Evolutionary conservation across 345 rosid species (phyloP), one percentile per base, ranked within the genome.

Genomic region (Nasturtium officinale): DNA sequence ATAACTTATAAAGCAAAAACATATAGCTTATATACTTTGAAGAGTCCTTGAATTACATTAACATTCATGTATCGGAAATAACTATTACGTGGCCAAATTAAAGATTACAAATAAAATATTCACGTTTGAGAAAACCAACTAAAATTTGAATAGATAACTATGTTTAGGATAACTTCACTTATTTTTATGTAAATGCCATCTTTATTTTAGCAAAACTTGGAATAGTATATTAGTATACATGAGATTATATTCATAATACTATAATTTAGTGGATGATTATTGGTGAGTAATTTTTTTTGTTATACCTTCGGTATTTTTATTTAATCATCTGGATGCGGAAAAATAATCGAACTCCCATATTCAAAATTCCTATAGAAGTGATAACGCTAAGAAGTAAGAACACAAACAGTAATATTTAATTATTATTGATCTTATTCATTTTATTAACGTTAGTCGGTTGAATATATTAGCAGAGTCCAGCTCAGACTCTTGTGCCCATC

Each of bases 401-500:
- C 18, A 15, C 20, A 2, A 42, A 5, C 54, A 38, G 32, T 20
- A 62, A 64, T 53, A 52, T 38, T 53, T 21, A n/a, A 30, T 54
- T 59, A 53, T 18, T 33, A 72, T 6, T 53, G 33, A 5, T 55
- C 25, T 54, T 37, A 65, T 17, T 26, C 40, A 37, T 37, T 37
- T 37, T 3, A 37, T 37, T 37, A 37, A 5, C 15, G 8, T 43
- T n/a, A 62, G 37, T 28, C 51, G 5, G 38, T 75, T 42, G 29
- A 5, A 61, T 30, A 75, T 23, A 40, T 9, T 13, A 76, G 61
- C 54, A 63, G 45, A 55, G 7, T 62, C 59, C 76, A 71, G 80
- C 72, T 64, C 67, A 71, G 9, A 56, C 33, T 55, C 66, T 2
- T 54, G 52, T 35, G 71, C 61, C 80, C 80, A 70, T 71, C 65